phyloP scores from a whole-genome alignment of 1,284 basidiomycete genomes.

The Athelia psychrophila region DNA sequence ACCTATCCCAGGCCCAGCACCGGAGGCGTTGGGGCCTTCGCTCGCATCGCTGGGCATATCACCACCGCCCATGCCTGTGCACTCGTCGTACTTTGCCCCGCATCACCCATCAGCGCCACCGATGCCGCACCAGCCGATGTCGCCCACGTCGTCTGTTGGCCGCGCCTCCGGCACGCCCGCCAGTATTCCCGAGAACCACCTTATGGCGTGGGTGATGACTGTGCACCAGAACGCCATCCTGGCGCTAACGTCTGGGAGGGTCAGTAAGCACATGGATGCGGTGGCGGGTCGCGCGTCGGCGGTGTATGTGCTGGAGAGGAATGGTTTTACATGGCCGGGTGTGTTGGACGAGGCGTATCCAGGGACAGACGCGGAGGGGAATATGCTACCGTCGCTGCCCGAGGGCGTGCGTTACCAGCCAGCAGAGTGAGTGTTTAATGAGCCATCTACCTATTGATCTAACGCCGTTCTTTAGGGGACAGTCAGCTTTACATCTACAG shows the following conservation, averaged over 20 bases:
- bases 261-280: constrained; percentile 6
- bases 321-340: neutral
- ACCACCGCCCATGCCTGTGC: constrained; percentile 2
- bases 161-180: neutral
- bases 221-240: constrained; percentile 48
- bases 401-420: constrained; percentile 61
- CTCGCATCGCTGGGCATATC: constrained; percentile 1
- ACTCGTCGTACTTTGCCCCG: neutral
- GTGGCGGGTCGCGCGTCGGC: constrained; percentile 2
- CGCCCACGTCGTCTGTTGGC: neutral
- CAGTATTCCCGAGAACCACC: constrained; percentile 11
- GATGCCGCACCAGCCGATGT: neutral
- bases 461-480: constrained; percentile 26
- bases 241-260: constrained; percentile 30
- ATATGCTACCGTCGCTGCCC: constrained; percentile 58
- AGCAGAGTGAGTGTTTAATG: constrained; percentile 49
- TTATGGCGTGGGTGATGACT: constrained; percentile 38
- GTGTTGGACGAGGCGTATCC: neutral
- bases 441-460: constrained; percentile 7
- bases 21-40: constrained; percentile 7
- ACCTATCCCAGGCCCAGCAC: constrained; percentile 19
- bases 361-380: constrained; percentile 35
- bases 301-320: neutral
- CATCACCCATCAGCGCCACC: neutral
- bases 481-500: neutral